Evolutionary conservation across 129 eudicot species (phyloP).

Genomic region (Lonicera japonica): DNA sequence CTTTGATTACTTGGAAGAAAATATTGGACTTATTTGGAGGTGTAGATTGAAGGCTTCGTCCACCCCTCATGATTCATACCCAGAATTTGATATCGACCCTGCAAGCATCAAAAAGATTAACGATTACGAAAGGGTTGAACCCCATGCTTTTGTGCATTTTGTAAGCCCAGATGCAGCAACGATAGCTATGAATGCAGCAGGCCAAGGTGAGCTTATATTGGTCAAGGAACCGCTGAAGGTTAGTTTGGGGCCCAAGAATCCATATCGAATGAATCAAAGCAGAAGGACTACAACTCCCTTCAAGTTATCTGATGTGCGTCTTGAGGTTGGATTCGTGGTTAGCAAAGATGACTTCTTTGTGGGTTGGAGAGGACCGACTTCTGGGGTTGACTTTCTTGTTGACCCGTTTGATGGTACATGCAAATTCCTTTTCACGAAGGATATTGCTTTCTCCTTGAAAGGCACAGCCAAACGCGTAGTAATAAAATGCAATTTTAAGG

Average conservation of each 20-base stretch:
- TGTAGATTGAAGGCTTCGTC: conserved; percentile 66
- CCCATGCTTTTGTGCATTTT: conserved; percentile 72
- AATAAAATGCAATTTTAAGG: conserved; percentile 49
- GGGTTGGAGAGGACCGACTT: conserved; percentile 50
- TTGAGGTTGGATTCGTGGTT: conserved; percentile 42
- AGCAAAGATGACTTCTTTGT: conserved; percentile 41
- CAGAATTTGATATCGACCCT: conserved; percentile 29
- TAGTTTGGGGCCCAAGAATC: conserved; percentile 49
- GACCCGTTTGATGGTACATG: conserved; percentile 59
- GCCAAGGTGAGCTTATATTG: conserved; percentile 31
- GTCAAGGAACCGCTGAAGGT: conserved; percentile 30
- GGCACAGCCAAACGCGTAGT: conserved; percentile 29
- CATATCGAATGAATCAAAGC: conserved; percentile 46
- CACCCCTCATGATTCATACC: conserved; percentile 56
- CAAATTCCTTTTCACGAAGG: conserved; percentile 41
- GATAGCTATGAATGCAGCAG: conserved; percentile 27
- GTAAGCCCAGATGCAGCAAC: conserved; percentile 30
- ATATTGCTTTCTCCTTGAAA: conserved; percentile 46
- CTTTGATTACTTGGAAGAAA: conserved; percentile 40
- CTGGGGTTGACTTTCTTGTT: conserved; percentile 49
- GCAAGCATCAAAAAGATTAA: conserved; percentile 12
- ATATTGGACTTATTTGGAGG: conserved; percentile 41
- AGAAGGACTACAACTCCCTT: conserved; percentile 43
- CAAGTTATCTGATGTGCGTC: conserved; percentile 35
- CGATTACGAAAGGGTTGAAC: conserved; percentile 47